Base-by-base conservation (phyloP, 495 filamentous ascomycete genomes). In the Daldinia vernicosa region DNA sequence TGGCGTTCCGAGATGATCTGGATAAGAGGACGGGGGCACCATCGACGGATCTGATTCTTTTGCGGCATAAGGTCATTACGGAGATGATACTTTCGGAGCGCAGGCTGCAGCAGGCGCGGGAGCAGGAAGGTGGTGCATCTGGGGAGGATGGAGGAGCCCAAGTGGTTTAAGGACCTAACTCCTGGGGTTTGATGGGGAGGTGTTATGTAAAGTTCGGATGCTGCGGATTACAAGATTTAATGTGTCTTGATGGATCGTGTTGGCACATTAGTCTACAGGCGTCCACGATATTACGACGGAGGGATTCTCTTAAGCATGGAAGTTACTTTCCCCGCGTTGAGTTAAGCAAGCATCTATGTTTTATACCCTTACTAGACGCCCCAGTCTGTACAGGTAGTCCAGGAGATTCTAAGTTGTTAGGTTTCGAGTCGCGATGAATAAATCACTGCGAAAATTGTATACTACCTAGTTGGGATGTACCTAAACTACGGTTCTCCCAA, bases 61-160 rank as follows among this genome's bases (percentile, higher is more conserved):
- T 71, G 26, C 37, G 22, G 27, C 33, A 54, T 22, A 71, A 67
- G 43, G 53, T 57, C 43, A 53, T 59, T 3, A 71, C 69, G 9
- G 24, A 51, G 26, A 19, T 59, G 9, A 35, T 67, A 0, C 63
- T 62, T 15, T 57, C 63, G 5, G 61, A 66, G 30, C 47, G 14
- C 1, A 40, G 35, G 17, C n/a, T 53, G 11, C 43, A 53, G 39
- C 37, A 51, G 50, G 22, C 17, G 15, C 22, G 17, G 14, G 32
- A 53, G 8, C 60, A 2, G 15, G 19, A 0, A 8, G 7, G 11
- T 14, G 32, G 19, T 37, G 30, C 32, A 52, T 53, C 12, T n/a
- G 14, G 2, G 6, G 26, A 53, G 26, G 22, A 53, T 17, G 27
- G 24, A 3, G 5, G 26, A 7, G 50, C 1, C 2, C 17, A 14